Evolutionary conservation across 257 asterid species (phyloP).

Genomic region (Solanum lignicaule): DNA sequence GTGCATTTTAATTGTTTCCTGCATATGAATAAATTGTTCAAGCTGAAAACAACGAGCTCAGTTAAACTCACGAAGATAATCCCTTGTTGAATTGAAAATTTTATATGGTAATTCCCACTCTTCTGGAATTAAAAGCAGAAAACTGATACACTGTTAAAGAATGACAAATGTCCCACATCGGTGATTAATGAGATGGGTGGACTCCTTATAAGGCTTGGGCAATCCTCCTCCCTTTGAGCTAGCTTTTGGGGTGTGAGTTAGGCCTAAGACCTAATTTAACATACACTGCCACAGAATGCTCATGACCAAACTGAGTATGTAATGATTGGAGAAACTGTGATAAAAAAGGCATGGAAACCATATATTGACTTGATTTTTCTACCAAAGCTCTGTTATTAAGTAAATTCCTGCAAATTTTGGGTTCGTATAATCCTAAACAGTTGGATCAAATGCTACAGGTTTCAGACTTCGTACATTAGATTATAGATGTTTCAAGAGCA

Average conservation of each 20-base stretch:
- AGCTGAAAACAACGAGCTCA: neutral
- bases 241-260: no score
- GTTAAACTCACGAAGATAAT: neutral
- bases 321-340: neutral
- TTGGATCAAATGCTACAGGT: neutral
- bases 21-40: neutral
- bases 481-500: neutral
- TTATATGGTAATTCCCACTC: neutral
- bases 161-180: no score
- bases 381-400: neutral
- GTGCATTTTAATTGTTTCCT: neutral
- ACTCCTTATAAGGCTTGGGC: no score
- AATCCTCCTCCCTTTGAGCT: no score
- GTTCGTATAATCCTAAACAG: neutral
- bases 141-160: neutral
- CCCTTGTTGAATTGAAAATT: neutral
- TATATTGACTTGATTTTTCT: neutral
- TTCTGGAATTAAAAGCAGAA: neutral
- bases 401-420: neutral
- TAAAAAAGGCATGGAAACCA: neutral
- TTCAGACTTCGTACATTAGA: neutral
- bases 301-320: neutral
- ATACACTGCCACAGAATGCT: neutral
- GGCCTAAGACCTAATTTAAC: no score
- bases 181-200: no score